Evolutionary conservation across 345 rosid species (phyloP).

Genomic region (Citrus unshiu): DNA sequence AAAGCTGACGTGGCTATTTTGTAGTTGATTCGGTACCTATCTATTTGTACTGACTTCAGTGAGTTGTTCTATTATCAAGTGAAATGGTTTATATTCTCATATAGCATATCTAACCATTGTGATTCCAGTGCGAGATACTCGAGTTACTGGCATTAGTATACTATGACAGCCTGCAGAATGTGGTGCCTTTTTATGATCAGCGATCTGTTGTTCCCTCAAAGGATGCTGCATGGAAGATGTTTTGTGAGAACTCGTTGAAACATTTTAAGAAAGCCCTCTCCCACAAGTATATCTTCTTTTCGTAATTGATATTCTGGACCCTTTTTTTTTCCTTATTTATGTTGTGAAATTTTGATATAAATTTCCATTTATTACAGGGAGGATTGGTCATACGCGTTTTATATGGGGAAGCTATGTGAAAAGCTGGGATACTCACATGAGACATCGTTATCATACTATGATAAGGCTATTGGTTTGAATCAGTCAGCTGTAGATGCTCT

Average conservation of each 20-base stretch:
- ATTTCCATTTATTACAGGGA: constrained; percentile 46
- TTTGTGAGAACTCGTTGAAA: constrained; percentile 77
- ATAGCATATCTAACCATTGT: constrained; percentile 19
- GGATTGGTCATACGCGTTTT: constrained; percentile 97
- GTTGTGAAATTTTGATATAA: neutral
- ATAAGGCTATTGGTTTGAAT: constrained; percentile 75
- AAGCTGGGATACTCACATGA: constrained; percentile 78
- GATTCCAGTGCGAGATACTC: constrained; percentile 78
- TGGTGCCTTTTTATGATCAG: constrained; percentile 92
- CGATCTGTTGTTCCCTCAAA: constrained; percentile 68
- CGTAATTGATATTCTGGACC: constrained; percentile 5
- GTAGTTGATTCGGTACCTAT: neutral
- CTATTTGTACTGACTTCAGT: neutral
- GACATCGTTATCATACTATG: constrained; percentile 64
- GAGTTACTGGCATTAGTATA: constrained; percentile 92
- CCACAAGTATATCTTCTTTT: constrained; percentile 52
- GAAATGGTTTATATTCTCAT: constrained; percentile 7
- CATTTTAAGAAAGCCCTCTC: constrained; percentile 87
- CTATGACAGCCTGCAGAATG: constrained; percentile 98
- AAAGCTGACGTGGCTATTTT: neutral
- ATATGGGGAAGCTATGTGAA: constrained; percentile 91
- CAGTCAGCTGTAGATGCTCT: constrained; percentile 87
- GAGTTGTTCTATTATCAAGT: neutral
- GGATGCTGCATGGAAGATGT: constrained; percentile 72
- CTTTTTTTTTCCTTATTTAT: constrained; percentile 1